Base-by-base conservation (phyloP, 805 yeast species). In the Jamesozyma hellenica region DNA sequence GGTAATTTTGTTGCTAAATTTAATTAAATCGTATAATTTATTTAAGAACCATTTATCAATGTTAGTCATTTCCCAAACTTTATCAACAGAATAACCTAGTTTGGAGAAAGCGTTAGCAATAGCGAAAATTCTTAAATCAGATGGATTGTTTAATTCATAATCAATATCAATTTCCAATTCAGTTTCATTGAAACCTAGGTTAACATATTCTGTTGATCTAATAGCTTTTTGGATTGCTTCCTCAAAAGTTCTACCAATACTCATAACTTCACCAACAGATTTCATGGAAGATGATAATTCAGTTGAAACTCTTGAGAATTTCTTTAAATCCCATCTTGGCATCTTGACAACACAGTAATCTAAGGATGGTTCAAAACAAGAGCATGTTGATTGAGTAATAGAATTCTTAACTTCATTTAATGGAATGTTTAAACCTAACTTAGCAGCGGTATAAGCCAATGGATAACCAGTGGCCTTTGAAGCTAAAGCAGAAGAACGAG, bases 391-490 rank as follows among this genome's bases (percentile, higher is more conserved):
- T 66, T 82, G 80, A 35, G 98, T 90, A 43, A 90, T 96, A 35
- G 95, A 78, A 71, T 90, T 90, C 62, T 79, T 80, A 58, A 90
- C 82, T 66, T 90, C 94, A 56, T 85, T 82, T 60, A 90, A 74
- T 34, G 96, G 88, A 57, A 84, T 84, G 69, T 86, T 85, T 58
- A 90, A 72, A 65, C 95, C 98, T 48, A 90, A 71, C 66, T 90
- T 90, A 48, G 97, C 97, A 49, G 98, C 98, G 40, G 95, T 92
- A 64, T 87, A 90, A 38, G 98, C 98, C 52, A 90, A 74, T 55
- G 98, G 98, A 60, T 90, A 90, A 53, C 97, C 98, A 34, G 98
- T 90, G 29, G 98, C 98, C 71, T 90, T 90, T 18, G 97, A 90
- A 35, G 98, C 98, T 55, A 90, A 74, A 42, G 98, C 98, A n/a